phyloP scores from a whole-genome alignment of 2,329 filamentous ascomycete genomes.

The Xylariaceae sp. region DNA sequence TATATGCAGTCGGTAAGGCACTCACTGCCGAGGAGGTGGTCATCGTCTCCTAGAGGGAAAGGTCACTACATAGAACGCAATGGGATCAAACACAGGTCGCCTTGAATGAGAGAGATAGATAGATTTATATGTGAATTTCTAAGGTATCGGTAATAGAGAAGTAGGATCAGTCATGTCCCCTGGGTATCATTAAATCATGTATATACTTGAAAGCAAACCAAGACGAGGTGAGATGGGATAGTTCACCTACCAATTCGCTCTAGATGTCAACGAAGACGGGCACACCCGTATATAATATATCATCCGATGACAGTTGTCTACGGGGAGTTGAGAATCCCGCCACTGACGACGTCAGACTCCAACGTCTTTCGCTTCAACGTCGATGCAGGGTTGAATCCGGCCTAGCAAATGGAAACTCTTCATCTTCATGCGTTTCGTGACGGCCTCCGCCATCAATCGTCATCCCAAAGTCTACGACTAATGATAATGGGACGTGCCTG shows the following conservation, averaged over 20 bases:
- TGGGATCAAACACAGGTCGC: not conserved
- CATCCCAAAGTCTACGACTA: constrained; percentile 54
- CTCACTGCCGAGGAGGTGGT: not conserved
- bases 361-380: not conserved
- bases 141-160: not conserved
- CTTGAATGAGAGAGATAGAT: not conserved
- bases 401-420: not conserved
- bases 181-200: not conserved
- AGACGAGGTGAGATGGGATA: not conserved
- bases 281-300: not conserved
- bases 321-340: not conserved
- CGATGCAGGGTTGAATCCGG: not conserved
- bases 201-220: not conserved
- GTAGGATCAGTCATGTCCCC: not conserved
- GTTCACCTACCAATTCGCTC: not conserved
- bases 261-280: not conserved
- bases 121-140: not conserved
- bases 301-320: not conserved
- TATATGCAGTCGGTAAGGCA: not conserved
- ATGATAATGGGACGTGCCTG: constrained; percentile 84
- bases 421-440: not conserved
- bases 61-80: no score
- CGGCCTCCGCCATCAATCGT: constrained; percentile 29
- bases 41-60: not conserved
- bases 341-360: not conserved